These are phyloP conservation scores for Trichoderma koningii DNA, from an alignment of 2,329 filamentous ascomycete genomes.

Conservation along the genomic window DNA sequence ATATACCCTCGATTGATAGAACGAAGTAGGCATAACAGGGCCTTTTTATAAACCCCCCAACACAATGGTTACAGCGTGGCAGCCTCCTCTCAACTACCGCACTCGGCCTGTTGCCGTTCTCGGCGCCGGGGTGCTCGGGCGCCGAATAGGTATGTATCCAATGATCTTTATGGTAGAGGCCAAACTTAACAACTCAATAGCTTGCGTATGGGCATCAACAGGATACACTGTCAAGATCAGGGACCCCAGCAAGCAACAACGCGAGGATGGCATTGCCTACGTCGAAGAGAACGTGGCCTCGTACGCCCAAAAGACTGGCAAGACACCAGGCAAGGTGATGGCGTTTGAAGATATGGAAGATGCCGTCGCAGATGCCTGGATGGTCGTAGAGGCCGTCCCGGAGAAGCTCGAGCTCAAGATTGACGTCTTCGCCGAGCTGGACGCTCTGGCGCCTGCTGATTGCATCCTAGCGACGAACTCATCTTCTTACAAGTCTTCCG, in stretches of 20 bases:
- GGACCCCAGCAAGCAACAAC: slow-evolving; percentile 45
- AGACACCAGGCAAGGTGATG: slow-evolving; percentile 34
- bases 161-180: neutral
- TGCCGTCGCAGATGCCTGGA: slow-evolving; percentile 51
- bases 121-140: slow-evolving; percentile 48
- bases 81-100: slow-evolving; percentile 2
- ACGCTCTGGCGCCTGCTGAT: slow-evolving; percentile 46
- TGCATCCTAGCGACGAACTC: slow-evolving; percentile 54
- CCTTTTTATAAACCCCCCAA: neutral
- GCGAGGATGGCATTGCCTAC: slow-evolving; percentile 44
- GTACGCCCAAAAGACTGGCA: slow-evolving; percentile 33
- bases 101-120: slow-evolving; percentile 39
- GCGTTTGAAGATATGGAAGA: slow-evolving; percentile 42
- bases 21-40: neutral
- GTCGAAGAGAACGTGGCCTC: slow-evolving; percentile 41
- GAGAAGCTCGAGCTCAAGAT: slow-evolving; percentile 54
- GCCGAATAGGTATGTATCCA: slow-evolving; percentile 33
- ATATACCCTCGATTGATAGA: neutral
- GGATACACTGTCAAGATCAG: slow-evolving; percentile 48
- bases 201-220: slow-evolving; percentile 44
- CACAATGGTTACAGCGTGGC: slow-evolving; percentile 7
- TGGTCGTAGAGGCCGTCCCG: slow-evolving; percentile 57
- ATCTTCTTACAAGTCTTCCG: slow-evolving; percentile 53
- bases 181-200: slow-evolving; percentile 34
- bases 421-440: slow-evolving; percentile 50